Evolutionary conservation across 495 filamentous ascomycete genomes (phyloP), one percentile per base, ranked within the genome.

Genomic region (Trichocladium antarcticum): DNA sequence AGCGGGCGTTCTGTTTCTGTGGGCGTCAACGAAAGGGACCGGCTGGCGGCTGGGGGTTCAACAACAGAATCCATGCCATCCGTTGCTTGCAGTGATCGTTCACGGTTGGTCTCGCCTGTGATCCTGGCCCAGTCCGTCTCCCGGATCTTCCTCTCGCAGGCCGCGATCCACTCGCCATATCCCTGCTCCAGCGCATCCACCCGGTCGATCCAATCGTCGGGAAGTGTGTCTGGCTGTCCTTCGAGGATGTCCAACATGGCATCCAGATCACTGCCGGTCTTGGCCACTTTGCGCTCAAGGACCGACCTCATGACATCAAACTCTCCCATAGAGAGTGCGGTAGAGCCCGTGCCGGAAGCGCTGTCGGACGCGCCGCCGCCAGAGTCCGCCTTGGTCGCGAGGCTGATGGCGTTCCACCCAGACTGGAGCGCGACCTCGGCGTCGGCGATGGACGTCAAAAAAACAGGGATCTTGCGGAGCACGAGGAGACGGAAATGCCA

Each of bases 241-340:
- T 95, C 92, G 9, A 97, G 68, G 9, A 78, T 70, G 57, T 97
- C 89, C 6, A 97, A 74, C 74, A 93, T 85, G 11, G 67, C 73
- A 61, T 98, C 92, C 61, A 97, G 70, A 19, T 80, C 69, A 32
- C 75, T 75, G 0, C 87, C 93, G 1, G 86, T 74, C 15, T 75
- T 73, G 29, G 76, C 67, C 15, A 97, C 81, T 45, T 83, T 84
- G 8, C 75, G 68, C 42, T 83, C 76, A 31, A 97, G 68, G 5
- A 79, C 70, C 15, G 70, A 68, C 54, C 76, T 74, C 56, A 84
- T 84, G 11, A 76, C 63, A n/a, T 74, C 70, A 47, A 87, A 74
- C 40, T 79, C 74, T 39, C 75, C 62, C 51, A 71, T 67, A 24
- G 76, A 69, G 46, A 72, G 38, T 22, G 45, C 59, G 10, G 51